A percentile compares a stretch with the other conserved stretches of the same genome.
Evolutionary conservation across 179 eudicot genomes (phyloP).

Genomic region (Heliamphora pulchella): DNA sequence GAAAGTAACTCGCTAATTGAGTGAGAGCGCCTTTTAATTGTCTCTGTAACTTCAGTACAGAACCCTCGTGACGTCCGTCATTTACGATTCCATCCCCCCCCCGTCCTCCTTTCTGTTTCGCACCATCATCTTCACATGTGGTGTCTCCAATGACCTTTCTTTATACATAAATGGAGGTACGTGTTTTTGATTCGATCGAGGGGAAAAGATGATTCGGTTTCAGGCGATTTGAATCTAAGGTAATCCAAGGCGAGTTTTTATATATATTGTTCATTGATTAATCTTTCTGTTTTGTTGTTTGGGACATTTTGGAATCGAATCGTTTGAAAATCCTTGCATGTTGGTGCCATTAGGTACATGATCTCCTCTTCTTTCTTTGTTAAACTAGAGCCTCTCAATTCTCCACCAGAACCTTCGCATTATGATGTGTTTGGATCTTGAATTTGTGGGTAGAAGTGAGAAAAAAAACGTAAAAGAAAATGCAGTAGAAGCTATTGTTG

Average conservation of each 20-base stretch:
- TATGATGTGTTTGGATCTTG: background rate
- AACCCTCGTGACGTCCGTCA: slow-evolving; percentile 6
- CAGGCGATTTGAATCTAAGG: background rate
- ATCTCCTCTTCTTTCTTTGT: background rate
- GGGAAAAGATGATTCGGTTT: background rate
- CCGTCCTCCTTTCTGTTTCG: background rate
- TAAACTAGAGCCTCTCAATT: background rate
- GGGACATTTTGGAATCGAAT: background rate
- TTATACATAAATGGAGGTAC: background rate
- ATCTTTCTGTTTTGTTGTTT: background rate
- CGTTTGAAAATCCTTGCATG: background rate
- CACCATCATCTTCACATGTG: background rate
- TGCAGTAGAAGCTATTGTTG: too few relatives aligned
- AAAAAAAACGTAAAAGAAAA: too few relatives aligned
- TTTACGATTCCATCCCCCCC: background rate
- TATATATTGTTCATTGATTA: background rate
- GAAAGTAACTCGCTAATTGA: background rate
- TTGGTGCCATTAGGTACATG: background rate
- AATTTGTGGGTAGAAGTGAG: background rate
- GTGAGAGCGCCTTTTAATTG: background rate
- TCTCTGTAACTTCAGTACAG: background rate
- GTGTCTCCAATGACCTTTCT: background rate
- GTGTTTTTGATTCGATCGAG: background rate
- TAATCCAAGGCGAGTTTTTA: background rate
- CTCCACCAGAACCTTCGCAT: background rate